phyloP scores from a whole-genome alignment of 805 yeast species.

The Blastobotrys terrestris region DNA sequence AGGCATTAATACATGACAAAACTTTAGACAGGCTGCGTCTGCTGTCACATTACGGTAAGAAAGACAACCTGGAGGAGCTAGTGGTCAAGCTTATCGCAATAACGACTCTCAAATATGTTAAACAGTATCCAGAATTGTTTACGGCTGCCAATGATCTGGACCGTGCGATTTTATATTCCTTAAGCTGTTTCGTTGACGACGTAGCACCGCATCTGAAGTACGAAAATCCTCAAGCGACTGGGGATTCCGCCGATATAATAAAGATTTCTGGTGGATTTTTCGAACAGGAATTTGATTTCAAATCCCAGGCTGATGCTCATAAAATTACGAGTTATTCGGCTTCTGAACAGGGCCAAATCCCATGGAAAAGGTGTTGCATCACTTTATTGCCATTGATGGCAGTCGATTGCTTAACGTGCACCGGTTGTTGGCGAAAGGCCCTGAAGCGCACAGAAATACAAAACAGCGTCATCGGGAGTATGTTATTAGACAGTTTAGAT shows the following conservation, averaged over 20 bases:
- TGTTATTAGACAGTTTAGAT: slow-evolving; percentile 22
- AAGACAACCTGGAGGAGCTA: slow-evolving; percentile 1
- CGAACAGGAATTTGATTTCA: slow-evolving; percentile 20
- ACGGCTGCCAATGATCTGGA: slow-evolving; percentile 12
- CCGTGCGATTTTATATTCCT: slow-evolving; percentile 15
- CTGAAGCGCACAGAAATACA: slow-evolving; percentile 8
- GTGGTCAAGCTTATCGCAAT: slow-evolving; percentile 6
- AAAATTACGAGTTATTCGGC: slow-evolving; percentile 8
- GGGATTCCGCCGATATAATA: not conserved
- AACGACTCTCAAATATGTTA: slow-evolving; percentile 7
- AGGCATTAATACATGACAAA: slow-evolving; percentile 1
- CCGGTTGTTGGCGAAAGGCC: slow-evolving; percentile 25
- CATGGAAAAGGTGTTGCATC: slow-evolving; percentile 32
- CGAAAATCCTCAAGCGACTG: not conserved
- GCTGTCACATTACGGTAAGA: slow-evolving; percentile 7
- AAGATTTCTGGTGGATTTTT: slow-evolving; percentile 16
- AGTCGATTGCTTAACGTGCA: slow-evolving; percentile 23
- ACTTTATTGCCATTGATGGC: slow-evolving; percentile 31
- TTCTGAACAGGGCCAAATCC: slow-evolving; percentile 23
- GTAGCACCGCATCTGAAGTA: not conserved
- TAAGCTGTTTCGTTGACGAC: slow-evolving; percentile 5
- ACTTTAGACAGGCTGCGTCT: slow-evolving; percentile 13
- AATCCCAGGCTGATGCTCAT: slow-evolving; percentile 3
- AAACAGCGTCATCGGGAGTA: slow-evolving; percentile 8
- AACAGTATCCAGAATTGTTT: not conserved